These are phyloP conservation scores for Penicillium goetzii DNA, from an alignment of 495 filamentous ascomycete species.

Conservation along the genomic window DNA sequence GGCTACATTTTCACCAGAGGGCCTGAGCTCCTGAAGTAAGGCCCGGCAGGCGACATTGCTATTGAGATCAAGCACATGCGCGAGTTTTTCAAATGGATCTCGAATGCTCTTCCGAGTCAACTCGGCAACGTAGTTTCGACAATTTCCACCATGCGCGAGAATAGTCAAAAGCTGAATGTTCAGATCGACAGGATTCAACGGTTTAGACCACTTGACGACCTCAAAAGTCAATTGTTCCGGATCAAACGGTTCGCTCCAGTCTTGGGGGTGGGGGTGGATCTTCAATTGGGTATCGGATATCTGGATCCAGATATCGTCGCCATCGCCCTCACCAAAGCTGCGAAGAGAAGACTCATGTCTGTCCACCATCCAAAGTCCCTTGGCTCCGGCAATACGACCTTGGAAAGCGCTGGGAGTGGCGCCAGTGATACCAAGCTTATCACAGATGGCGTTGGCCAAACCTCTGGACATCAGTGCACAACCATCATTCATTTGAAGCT, in stretches of 20 bases:
- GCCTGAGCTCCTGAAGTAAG: slow-evolving; percentile 44
- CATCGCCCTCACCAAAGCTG: slow-evolving; percentile 28
- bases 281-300: slow-evolving; percentile 81
- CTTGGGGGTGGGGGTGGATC: slow-evolving; percentile 62
- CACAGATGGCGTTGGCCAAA: slow-evolving; percentile 63
- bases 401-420: slow-evolving; percentile 76
- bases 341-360: slow-evolving; percentile 29
- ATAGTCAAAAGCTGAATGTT: slow-evolving; percentile 82
- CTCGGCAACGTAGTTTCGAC: slow-evolving; percentile 59
- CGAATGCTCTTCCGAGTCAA: slow-evolving; percentile 64
- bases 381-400: slow-evolving; percentile 79
- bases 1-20: slow-evolving; percentile 29
- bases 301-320: slow-evolving; percentile 68
- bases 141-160: slow-evolving; percentile 64
- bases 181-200: slow-evolving; percentile 64
- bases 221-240: slow-evolving; percentile 71
- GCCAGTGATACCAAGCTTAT: slow-evolving; percentile 58
- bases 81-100: slow-evolving; percentile 52
- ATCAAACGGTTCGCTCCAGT: slow-evolving; percentile 44
- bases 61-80: slow-evolving; percentile 55
- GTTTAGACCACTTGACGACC: slow-evolving; percentile 64
- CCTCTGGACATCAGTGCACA: slow-evolving; percentile 70
- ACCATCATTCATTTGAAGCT: slow-evolving; percentile 77
- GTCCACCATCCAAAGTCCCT: slow-evolving; percentile 87
- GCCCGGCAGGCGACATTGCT: slow-evolving; percentile 41